phyloP scores from a whole-genome alignment of 1,284 basidiomycete species.

The Ganoderma lingzhi region DNA sequence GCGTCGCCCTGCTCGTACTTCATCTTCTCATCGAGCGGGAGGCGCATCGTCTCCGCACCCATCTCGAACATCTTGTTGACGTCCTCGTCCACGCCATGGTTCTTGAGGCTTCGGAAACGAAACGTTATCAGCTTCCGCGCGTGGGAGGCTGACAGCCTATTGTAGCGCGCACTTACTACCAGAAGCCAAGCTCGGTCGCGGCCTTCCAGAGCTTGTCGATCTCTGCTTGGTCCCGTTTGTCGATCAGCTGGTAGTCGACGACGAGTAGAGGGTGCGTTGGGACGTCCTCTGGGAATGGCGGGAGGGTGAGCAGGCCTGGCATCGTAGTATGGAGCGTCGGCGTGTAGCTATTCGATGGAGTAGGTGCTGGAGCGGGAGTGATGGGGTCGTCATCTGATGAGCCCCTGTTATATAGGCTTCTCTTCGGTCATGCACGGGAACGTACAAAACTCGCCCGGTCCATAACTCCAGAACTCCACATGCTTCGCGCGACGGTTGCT shows the following conservation, averaged over 20 bases:
- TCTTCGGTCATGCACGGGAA: no score
- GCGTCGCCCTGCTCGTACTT: constrained; percentile 48
- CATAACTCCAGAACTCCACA: neutral
- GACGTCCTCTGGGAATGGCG: constrained; percentile 46
- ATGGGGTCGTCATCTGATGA: neutral
- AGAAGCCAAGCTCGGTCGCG: constrained; percentile 43
- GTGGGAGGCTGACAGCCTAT: neutral
- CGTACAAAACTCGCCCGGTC: neutral
- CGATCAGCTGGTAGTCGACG: constrained; percentile 44
- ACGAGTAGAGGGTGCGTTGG: constrained; percentile 46
- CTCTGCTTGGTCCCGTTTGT: constrained; percentile 37
- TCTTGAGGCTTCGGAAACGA: constrained; percentile 39
- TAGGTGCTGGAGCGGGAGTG: neutral
- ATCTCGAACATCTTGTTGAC: constrained; percentile 47
- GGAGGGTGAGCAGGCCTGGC: constrained; percentile 31
- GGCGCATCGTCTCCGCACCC: constrained; percentile 46
- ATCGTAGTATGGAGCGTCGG: constrained; percentile 11
- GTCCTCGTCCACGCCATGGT: constrained; percentile 45
- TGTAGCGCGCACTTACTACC: constrained; percentile 40
- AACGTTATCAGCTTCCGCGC: neutral
- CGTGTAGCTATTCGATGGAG: neutral
- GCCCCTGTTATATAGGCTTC: neutral
- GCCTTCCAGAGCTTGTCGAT: constrained; percentile 43
- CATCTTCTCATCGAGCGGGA: constrained; percentile 48
- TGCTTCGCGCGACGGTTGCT: constrained; percentile 1